Conservation (phyloP, 2,329 filamentous ascomycete genomes). For the Xylaria sp. region DNA sequence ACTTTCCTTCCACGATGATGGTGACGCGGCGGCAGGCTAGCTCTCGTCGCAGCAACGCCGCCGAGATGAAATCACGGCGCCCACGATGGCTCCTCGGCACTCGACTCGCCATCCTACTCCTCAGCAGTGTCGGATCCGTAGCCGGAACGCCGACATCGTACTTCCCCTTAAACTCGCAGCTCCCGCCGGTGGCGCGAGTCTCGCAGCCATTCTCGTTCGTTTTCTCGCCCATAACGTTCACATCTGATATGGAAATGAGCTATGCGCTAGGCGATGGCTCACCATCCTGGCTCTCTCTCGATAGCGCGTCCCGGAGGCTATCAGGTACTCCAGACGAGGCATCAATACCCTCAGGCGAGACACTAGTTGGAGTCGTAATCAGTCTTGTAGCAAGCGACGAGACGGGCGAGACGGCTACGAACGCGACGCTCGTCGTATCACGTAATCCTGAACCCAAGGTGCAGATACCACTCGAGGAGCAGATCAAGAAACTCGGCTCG, state of each 20-base stretch:
- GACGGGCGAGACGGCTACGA: conserved; percentile 70
- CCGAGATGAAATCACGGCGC: neutral
- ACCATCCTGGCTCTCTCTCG: conserved; percentile 79
- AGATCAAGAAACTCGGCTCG: conserved; percentile 67
- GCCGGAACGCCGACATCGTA: conserved; percentile 56
- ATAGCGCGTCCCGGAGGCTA: conserved; percentile 71
- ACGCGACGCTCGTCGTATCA: conserved; percentile 77
- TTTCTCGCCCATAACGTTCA: conserved; percentile 80
- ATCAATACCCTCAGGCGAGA: conserved; percentile 51
- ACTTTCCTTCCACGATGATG: conserved; percentile 24
- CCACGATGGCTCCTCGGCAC: conserved; percentile 1
- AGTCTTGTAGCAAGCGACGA: conserved; percentile 75
- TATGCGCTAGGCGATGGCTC: conserved; percentile 72
- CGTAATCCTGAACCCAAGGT: conserved; percentile 64
- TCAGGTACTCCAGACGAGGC: conserved; percentile 71
- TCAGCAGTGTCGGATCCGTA: conserved; percentile 46
- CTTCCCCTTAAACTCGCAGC: conserved; percentile 86
- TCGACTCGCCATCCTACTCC: conserved; percentile 26
- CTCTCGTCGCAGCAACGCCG: conserved; percentile 20
- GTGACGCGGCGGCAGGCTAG: conserved; percentile 24
- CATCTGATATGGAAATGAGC: conserved; percentile 65
- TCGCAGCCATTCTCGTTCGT: conserved; percentile 74
- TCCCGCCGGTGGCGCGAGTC: conserved; percentile 80
- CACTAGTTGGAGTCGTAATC: conserved; percentile 68
- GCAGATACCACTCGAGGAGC: conserved; percentile 65